Evolutionary conservation across 495 filamentous ascomycete species (phyloP).

Genomic region (Chaetomium tenue): DNA sequence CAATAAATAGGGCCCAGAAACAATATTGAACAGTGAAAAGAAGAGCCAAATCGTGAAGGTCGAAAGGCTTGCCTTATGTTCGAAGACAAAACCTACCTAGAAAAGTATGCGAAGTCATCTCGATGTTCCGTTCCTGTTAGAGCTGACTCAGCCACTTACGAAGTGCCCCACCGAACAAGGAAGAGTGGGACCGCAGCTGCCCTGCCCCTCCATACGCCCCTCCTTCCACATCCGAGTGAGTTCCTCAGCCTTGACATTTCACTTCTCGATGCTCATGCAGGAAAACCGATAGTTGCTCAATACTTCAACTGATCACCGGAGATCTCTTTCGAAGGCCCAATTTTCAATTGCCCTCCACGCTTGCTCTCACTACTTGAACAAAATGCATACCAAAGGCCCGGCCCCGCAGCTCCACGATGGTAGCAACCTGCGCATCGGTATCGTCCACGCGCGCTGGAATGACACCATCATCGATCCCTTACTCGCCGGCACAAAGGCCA

Average conservation of each 20-base stretch:
- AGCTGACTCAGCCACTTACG: background rate
- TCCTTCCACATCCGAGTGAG: background rate
- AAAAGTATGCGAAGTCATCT: too few relatives aligned
- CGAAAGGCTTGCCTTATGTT: too few relatives aligned
- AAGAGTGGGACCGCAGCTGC: conserved; percentile 6
- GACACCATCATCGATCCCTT: conserved; percentile 70
- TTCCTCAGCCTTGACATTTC: background rate
- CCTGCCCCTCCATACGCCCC: conserved; percentile 18
- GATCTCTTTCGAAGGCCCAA: background rate
- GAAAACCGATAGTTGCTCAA: background rate
- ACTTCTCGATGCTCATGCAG: background rate
- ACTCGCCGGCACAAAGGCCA: conserved; percentile 61
- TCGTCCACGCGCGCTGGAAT: conserved; percentile 97
- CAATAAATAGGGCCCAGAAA: too few relatives aligned
- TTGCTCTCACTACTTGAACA: background rate
- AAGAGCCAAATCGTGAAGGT: too few relatives aligned
- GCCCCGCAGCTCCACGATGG: conserved; percentile 57
- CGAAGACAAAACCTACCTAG: too few relatives aligned
- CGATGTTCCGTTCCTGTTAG: too few relatives aligned
- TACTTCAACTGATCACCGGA: background rate
- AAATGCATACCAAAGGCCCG: conserved; percentile 48
- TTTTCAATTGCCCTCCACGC: background rate
- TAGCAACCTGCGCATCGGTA: conserved; percentile 81
- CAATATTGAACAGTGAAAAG: too few relatives aligned
- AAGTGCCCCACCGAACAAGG: background rate